A percentile compares a stretch with the other conserved stretches of the same genome.
phyloP scores from a whole-genome alignment of 441 rosid species.

The Croton laevigatus region DNA sequence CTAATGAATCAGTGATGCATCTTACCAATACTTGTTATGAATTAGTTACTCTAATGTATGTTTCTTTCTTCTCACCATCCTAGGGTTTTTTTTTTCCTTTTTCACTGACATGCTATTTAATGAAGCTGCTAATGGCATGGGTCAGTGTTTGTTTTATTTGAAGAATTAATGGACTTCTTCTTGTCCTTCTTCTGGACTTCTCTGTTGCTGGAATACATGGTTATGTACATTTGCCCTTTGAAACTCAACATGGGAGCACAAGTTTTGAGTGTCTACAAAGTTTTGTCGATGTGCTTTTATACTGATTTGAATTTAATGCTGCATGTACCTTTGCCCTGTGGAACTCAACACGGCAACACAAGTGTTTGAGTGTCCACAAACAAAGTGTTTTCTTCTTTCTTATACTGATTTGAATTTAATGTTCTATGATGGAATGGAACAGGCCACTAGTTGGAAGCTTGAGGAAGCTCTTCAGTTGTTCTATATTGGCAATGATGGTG shows the following conservation, averaged over 20 bases:
- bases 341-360: background rate
- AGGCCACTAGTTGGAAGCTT: conserved; percentile 97
- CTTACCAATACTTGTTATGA: background rate
- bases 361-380: background rate
- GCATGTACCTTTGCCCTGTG: background rate
- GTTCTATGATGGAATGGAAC: conserved; percentile 24
- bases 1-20: background rate
- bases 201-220: background rate
- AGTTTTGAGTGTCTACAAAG: background rate
- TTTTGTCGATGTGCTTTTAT: background rate
- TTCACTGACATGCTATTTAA: background rate
- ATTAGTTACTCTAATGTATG: background rate
- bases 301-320: conserved; percentile 11
- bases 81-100: background rate
- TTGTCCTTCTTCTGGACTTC: no score
- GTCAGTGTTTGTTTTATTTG: background rate
- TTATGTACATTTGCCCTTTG: background rate
- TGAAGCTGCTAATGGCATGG: background rate
- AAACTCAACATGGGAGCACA: background rate
- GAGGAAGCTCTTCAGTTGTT: conserved; percentile 96
- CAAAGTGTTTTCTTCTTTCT: background rate
- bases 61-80: background rate
- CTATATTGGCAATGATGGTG: conserved; percentile 74
- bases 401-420: conserved; percentile 9
- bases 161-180: background rate